Base-by-base conservation (phyloP, 495 filamentous ascomycete genomes). In the Penicillium bialowiezense region DNA sequence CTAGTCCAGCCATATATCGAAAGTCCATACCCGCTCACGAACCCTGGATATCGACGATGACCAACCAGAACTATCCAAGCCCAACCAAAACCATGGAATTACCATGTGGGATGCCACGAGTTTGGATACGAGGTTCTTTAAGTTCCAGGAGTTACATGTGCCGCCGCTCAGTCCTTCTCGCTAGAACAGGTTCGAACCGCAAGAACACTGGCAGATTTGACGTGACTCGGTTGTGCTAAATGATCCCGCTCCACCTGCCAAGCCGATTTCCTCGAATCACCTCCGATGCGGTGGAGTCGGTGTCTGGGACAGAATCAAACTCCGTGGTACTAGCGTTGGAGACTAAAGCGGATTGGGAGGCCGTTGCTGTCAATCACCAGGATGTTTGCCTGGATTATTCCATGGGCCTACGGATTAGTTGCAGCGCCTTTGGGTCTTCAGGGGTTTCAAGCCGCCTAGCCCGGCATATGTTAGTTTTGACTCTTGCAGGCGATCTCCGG, bases 161-260 rank as follows among this genome's bases (percentile, higher is more conserved):
- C 41, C 41, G 33, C 42, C 42, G 42, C 42, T 35, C 19, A 44
- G 33, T 31, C 42, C 42, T 44, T 32, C 38, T 8, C n/a, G n/a
- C 12, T 42, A 32, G 40, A 31, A 31, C 26, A 20, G 10, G 31
- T 34, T 23, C 9, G 37, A 40, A 14, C 9, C 20, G 12, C 12
- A 32, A 32, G 10, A 12, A 6, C 19, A 35, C 29, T 17, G 14
- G 15, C 42, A 21, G 5, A 17, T 29, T 2, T 19, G 31, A 1
- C 18, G 24, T 19, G 32, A 18, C 21, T 28, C 14, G 23, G n/a
- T 35, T 17, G 15, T 15, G 32, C 12, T 15, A n/a, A 29, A 14
- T 4, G 5, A 6, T 20, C 23, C 29, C 3, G 0, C 34, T 28
- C 44, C 44, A 38, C 36, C 20, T 39, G 12, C 42, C 23, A 26